Evolutionary conservation across 2,329 filamentous ascomycete species (phyloP).

Genomic region (Exophiala lecanii-corni): DNA sequence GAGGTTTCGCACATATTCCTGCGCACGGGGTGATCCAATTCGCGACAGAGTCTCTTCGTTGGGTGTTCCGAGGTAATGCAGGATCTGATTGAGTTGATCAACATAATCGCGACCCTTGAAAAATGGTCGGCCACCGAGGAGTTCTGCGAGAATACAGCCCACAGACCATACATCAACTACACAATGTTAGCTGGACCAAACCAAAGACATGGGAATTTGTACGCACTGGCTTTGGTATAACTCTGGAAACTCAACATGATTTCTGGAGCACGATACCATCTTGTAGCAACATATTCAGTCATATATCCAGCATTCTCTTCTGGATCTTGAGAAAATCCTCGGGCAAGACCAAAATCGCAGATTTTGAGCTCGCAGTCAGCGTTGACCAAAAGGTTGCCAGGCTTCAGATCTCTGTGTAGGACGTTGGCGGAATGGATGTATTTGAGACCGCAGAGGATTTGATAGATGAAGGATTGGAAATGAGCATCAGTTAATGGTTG

Average conservation of each 20-base stretch:
- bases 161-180: slow-evolving; percentile 98
- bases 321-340: slow-evolving; percentile 94
- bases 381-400: slow-evolving; percentile 94
- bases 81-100: slow-evolving; percentile 98
- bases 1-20: slow-evolving; percentile 96
- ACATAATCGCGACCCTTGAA: slow-evolving; percentile 99
- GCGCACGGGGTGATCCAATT: slow-evolving; percentile 90
- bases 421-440: slow-evolving; percentile 99
- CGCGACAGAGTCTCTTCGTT: slow-evolving; percentile 90
- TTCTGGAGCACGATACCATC: slow-evolving; percentile 97
- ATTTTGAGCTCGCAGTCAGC: slow-evolving; percentile 99
- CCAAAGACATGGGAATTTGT: slow-evolving; percentile 3
- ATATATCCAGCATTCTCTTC: slow-evolving; percentile 99
- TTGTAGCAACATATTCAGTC: slow-evolving; percentile 97
- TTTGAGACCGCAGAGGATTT: slow-evolving; percentile 97
- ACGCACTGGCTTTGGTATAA: slow-evolving; percentile 99
- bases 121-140: slow-evolving; percentile 92
- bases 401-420: slow-evolving; percentile 92
- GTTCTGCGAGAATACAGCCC: slow-evolving; percentile 92
- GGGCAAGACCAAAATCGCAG: slow-evolving; percentile 92
- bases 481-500: slow-evolving; percentile 97
- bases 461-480: slow-evolving; percentile 99
- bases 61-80: slow-evolving; percentile 94
- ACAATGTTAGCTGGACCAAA: slow-evolving; percentile 5
- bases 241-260: slow-evolving; percentile 99